phyloP scores from a whole-genome alignment of 306 rosid genomes.

The Fragaria vesca region DNA sequence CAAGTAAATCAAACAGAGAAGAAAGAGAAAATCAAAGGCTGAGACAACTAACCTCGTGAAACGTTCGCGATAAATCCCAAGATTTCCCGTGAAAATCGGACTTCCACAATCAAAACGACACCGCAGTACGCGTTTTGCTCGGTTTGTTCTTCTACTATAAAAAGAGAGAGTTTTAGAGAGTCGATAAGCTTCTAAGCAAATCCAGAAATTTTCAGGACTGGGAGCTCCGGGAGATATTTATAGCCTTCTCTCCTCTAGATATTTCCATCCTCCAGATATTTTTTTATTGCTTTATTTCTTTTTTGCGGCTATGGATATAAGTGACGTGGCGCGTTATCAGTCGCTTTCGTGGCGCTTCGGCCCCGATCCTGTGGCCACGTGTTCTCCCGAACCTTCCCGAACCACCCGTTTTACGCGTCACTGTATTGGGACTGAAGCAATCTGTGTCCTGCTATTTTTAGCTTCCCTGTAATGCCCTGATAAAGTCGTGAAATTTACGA shows the following conservation, averaged over 20 bases:
- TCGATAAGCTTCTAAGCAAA: background rate
- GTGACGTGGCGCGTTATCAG: constrained; percentile 53
- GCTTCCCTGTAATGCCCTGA: background rate
- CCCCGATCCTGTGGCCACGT: constrained; percentile 35
- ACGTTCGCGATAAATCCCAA: constrained; percentile 14
- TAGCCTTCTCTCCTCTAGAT: constrained; percentile 63
- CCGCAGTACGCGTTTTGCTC: background rate
- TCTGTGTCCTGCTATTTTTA: background rate
- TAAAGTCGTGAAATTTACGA: background rate
- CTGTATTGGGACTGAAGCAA: constrained; percentile 25
- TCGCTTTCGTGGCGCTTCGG: constrained; percentile 32
- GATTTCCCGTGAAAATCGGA: background rate
- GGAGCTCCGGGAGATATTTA: constrained; percentile 36
- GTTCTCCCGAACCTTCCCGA: constrained; percentile 59
- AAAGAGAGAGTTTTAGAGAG: background rate
- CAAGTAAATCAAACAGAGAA: background rate
- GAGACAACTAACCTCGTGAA: constrained; percentile 36
- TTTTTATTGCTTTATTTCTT: background rate
- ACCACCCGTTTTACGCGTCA: constrained; percentile 14
- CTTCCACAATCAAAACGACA: background rate
- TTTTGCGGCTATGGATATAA: background rate
- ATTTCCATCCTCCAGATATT: constrained; percentile 35
- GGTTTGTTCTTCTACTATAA: background rate
- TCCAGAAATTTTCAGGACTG: background rate
- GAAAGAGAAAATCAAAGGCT: background rate